These are phyloP conservation scores for Acrocalymma vagum DNA, from an alignment of 2,329 filamentous ascomycete genomes.

Conservation along the genomic window DNA sequence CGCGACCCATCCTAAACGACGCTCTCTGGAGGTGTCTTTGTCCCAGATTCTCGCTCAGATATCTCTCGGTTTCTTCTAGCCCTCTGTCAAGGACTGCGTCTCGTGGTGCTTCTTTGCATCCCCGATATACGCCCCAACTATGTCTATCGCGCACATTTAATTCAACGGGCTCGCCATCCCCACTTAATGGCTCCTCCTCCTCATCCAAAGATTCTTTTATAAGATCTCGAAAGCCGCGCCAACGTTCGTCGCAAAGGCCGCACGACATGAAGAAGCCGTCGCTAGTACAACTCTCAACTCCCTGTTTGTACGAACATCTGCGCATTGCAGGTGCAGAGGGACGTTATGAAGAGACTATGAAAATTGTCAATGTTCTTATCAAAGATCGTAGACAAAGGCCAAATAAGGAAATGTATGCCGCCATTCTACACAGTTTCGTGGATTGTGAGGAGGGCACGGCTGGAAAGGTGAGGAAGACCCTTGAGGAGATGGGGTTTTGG, in stretches of 20 bases:
- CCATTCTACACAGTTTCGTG: slow-evolving; percentile 76
- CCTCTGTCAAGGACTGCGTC: too few relatives aligned
- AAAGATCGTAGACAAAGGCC: slow-evolving; percentile 63
- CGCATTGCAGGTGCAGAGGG: slow-evolving; percentile 36
- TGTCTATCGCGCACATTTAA: slow-evolving; percentile 24
- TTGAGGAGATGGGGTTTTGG: slow-evolving; percentile 72
- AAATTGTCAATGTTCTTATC: slow-evolving; percentile 67
- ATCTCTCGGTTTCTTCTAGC: too few relatives aligned
- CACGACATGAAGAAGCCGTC: slow-evolving; percentile 15
- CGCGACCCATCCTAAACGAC: slow-evolving; percentile 42
- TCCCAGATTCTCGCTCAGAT: slow-evolving; percentile 31
- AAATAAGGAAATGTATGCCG: slow-evolving; percentile 72
- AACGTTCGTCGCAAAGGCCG: not conserved
- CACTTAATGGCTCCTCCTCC: slow-evolving; percentile 10
- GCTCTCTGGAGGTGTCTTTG: slow-evolving; percentile 46
- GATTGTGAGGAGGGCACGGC: slow-evolving; percentile 72
- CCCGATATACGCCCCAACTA: too few relatives aligned
- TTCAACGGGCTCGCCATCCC: slow-evolving; percentile 7
- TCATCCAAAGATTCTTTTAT: slow-evolving; percentile 4
- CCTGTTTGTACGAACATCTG: slow-evolving; percentile 40
- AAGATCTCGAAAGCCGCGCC: slow-evolving; percentile 8
- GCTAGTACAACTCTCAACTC: slow-evolving; percentile 33
- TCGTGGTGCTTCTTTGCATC: too few relatives aligned
- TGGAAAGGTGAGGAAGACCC: slow-evolving; percentile 67
- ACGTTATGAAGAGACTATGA: slow-evolving; percentile 33